Conservation (phyloP, 441 rosid species). For the Cnidoscolus chayamansa region DNA sequence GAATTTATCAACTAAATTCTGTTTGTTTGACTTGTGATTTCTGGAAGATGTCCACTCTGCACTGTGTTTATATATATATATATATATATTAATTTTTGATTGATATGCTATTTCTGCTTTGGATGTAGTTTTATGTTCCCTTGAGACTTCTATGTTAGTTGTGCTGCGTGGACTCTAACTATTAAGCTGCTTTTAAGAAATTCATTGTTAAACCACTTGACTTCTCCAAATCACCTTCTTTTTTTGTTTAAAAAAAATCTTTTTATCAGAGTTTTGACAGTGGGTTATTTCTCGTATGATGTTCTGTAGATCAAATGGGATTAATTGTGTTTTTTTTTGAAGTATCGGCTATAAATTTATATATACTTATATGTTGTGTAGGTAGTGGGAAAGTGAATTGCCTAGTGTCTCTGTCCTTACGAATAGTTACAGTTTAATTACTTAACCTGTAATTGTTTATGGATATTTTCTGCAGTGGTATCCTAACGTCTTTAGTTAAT, state of each 20-base stretch:
- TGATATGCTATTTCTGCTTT: background rate
- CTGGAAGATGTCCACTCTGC: background rate
- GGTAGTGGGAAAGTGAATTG: background rate
- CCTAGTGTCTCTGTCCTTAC: background rate
- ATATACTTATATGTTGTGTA: too few species aligned
- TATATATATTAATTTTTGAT: too few species aligned
- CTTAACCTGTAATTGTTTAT: too few species aligned
- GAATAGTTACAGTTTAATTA: background rate
- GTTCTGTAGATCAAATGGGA: background rate
- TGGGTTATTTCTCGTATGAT: background rate
- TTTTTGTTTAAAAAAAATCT: background rate
- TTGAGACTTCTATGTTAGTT: background rate
- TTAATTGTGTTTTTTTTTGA: background rate
- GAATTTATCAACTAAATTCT: background rate
- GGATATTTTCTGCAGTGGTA: background rate
- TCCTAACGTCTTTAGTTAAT: conserved; percentile 13
- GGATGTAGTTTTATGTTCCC: background rate
- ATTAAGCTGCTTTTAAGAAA: background rate
- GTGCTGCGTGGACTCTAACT: background rate
- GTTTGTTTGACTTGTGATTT: background rate
- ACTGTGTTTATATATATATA: background rate
- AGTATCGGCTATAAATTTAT: too few species aligned
- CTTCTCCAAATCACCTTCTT: background rate
- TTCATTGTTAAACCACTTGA: background rate
- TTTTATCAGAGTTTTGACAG: background rate